phyloP scores from a whole-genome alignment of 2,329 filamentous ascomycete genomes.

The Claviceps humidiphila region DNA sequence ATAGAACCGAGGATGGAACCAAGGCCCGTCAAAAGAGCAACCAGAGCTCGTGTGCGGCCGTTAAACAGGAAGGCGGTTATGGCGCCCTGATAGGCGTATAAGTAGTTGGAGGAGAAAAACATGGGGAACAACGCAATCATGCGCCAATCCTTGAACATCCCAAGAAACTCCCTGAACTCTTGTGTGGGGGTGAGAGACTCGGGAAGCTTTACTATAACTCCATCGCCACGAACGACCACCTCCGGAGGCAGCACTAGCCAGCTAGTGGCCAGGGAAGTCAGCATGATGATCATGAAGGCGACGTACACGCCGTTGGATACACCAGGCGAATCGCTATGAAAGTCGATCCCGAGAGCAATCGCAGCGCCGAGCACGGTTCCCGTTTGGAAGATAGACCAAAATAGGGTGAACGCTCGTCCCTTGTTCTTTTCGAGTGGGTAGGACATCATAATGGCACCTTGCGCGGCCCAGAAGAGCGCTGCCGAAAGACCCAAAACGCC shows the following conservation, averaged over 20 bases:
- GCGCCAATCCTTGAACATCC: constrained; percentile 13
- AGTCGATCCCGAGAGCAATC: constrained; percentile 14
- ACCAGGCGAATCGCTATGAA: constrained; percentile 3
- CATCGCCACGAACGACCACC: constrained; percentile 7
- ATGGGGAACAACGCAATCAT: constrained; percentile 65
- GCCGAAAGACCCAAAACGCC: constrained; percentile 64
- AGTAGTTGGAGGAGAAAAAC: constrained; percentile 75
- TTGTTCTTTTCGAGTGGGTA: constrained; percentile 73
- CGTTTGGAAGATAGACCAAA: constrained; percentile 92
- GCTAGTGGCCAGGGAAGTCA: constrained; percentile 7
- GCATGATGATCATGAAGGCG: constrained; percentile 6
- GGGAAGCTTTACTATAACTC: constrained; percentile 3
- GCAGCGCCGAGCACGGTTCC: constrained; percentile 65
- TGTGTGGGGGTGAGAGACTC: constrained; percentile 5
- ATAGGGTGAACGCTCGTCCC: constrained; percentile 76
- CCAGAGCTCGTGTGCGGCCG: constrained; percentile 60
- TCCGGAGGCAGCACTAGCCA: constrained; percentile 9
- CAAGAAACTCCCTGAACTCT: constrained; percentile 8
- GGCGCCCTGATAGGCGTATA: constrained; percentile 68
- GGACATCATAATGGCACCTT: constrained; percentile 79
- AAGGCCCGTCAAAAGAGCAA: constrained; percentile 56
- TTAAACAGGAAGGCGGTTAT: constrained; percentile 61
- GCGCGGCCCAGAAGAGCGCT: constrained; percentile 67
- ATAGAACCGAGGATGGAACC: constrained; percentile 60
- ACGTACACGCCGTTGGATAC: constrained; percentile 4